Conservation (phyloP, 2,329 filamentous ascomycete species). For the Neurospora sp. region DNA sequence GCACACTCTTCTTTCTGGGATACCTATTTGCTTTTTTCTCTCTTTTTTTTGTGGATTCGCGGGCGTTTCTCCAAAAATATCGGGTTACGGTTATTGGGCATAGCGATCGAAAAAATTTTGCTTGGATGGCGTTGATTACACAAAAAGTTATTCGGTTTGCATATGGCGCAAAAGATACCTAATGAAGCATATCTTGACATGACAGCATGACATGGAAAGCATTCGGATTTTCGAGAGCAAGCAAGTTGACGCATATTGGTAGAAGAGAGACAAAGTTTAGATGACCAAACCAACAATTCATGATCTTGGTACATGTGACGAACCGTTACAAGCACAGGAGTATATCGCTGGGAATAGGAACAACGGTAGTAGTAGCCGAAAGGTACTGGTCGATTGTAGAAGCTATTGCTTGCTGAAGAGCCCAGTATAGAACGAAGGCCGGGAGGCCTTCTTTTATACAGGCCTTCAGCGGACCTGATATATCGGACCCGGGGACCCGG, state of each 20-base stretch:
- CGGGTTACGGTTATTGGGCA: neutral
- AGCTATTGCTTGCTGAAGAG: too few species aligned
- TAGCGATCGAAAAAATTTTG: neutral
- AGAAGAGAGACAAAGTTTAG: neutral
- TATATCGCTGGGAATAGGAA: too few species aligned
- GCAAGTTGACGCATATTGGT: neutral
- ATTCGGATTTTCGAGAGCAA: neutral
- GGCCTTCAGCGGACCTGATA: too few species aligned
- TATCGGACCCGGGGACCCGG: too few species aligned
- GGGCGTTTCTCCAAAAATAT: neutral
- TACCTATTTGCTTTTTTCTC: neutral
- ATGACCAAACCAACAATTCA: neutral
- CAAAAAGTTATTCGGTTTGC: neutral
- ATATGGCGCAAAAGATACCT: neutral
- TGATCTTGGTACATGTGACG: neutral
- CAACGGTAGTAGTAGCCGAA: too few species aligned
- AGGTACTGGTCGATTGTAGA: too few species aligned
- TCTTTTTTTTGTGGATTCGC: neutral
- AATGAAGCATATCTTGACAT: neutral
- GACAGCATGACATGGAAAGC: neutral
- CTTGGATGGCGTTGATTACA: neutral
- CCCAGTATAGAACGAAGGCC: too few species aligned
- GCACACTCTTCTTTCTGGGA: neutral
- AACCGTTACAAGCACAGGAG: too few species aligned
- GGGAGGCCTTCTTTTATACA: too few species aligned